Evolutionary conservation across 2,329 filamentous ascomycete species (phyloP), one percentile per base, ranked within the genome.

Genomic region (Cryphonectria naterciae): DNA sequence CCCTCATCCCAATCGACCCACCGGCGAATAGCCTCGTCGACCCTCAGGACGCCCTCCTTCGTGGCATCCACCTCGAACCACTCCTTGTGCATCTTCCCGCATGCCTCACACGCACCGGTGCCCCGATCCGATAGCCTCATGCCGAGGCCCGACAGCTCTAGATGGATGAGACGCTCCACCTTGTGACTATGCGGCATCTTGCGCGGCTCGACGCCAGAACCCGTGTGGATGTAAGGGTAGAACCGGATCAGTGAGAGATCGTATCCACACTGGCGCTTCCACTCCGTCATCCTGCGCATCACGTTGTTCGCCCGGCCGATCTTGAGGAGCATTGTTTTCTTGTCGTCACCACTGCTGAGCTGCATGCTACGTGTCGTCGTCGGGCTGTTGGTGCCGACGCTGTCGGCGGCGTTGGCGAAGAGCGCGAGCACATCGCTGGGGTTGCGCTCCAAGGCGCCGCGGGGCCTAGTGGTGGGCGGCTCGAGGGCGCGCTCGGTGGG

Each of bases 201-300:
- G 43, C 89, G 87, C 3, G 88, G 86, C 75, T 80, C 79, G 43
- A 77, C 77, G 7, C 79, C 79, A 49, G 76, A 73, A 66, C 72
- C 70, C 6, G 86, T 84, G 22, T 88, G 81, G 0, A 92, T 82
- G 79, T 98, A 95, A 0, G 96, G 96, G 77, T 99, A 99, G 81
- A 92, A 98, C 8, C 96, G 90, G 66, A 98, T 89, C 68, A 99
- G 87, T 35, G 93, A 94, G 39, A 98, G 85, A 73, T 94, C 90
- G 79, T 98, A 94, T 0, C 93, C 94, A 80, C 96, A 99, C 82
- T 99, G 96, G 37, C 92, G 89, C 67, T 91, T 91, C 96, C 96
- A 98, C 81, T 98, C 93, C 77, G 95, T 94, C 83, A 99, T 88
- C 19, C 96, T 89, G 7, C 95, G 88, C 78, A 97, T 94, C 3